Evolutionary conservation across 768 basidiomycete genomes (phyloP), one percentile per base, ranked within the genome.

Genomic region (Trametes gibbosa): DNA sequence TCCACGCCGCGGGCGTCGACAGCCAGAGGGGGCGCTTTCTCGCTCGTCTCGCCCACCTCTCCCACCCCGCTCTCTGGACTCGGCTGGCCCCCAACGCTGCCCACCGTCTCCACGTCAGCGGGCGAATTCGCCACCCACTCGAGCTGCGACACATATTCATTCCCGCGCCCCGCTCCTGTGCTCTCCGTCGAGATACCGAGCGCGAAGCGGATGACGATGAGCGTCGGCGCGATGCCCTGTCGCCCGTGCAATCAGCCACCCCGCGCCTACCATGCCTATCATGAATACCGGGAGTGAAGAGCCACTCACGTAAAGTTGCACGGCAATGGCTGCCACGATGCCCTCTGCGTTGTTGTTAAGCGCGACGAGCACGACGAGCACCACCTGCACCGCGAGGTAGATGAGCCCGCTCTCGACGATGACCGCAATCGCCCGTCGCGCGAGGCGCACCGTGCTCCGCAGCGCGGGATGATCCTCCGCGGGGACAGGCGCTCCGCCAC

Each of bases 391-490:
- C 21, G 67, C 47, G n/a, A 78, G 69, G 65, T 76, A 79, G 40
- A 78, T 69, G 24, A 67, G 63, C 2, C 77, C 77, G 27, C 75
- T 74, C 64, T 78, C 77, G 53, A 79, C 51, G 58, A 78, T 63
- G 54, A 79, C 72, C 40, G 54, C 63, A 32, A 73, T 70, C 2
- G 74, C 76, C 16, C 35, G 19, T 53, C 24, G 21, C 17, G 56
- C 53, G 3, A 43, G 40, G 12, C 43, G 37, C 13, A 12, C 13
- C 25, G 53, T 50, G 25, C 41, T 24, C 17, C 21, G 37, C 39
- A 54, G 45, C 29, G 29, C 29, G 5, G 29, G 29, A 10, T 32
- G 29, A 10, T 32, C 29, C 29, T 32, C 29, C 10, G 29, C 29
- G 29, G 35, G 8, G 8, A n/a, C n/a, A n/a, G n/a, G n/a, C n/a